Percentiles rank a stretch among this genome's conserved stretches.
Conservation (phyloP, 129 eudicot species). For the Erigeron canadensis region DNA sequence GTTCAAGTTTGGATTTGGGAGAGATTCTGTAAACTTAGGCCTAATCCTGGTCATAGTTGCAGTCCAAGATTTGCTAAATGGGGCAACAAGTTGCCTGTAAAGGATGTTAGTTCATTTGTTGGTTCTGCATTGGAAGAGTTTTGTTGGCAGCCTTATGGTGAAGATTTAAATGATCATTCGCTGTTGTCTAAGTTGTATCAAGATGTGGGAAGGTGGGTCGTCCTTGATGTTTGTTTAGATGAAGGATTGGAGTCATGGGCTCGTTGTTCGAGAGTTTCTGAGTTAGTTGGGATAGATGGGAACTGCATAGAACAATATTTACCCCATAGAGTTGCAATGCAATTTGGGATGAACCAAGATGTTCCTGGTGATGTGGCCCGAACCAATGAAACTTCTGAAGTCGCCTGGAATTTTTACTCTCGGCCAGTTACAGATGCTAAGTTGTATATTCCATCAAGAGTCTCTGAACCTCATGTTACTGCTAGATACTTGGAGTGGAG, state of each 20-base stretch:
- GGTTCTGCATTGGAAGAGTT: constrained; percentile 23
- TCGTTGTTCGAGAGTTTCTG: constrained; percentile 44
- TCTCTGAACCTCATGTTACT: constrained; percentile 38
- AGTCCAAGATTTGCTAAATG: constrained; percentile 32
- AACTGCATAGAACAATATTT: constrained; percentile 38
- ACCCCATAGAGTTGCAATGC: constrained; percentile 73
- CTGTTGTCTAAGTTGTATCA: constrained; percentile 17
- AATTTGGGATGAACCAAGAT: constrained; percentile 68
- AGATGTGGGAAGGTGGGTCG: constrained; percentile 31
- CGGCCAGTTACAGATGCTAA: constrained; percentile 26
- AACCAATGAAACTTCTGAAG: constrained; percentile 11
- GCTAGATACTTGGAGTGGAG: constrained; percentile 45
- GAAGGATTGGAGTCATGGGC: constrained; percentile 28
- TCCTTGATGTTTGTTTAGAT: constrained; percentile 16
- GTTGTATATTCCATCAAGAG: constrained; percentile 22
- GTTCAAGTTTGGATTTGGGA: constrained; percentile 44
- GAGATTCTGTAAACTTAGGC: constrained; percentile 31
- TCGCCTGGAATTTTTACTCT: constrained; percentile 36
- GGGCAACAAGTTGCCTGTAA: constrained; percentile 10
- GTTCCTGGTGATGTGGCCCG: constrained; percentile 37
- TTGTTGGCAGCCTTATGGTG: constrained; percentile 46
- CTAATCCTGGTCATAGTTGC: background rate
- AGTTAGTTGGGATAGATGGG: constrained; percentile 47
- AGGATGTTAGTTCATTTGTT: constrained; percentile 16
- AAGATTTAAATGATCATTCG: constrained; percentile 17